Base-by-base conservation (phyloP, 2,329 filamentous ascomycete genomes). In the Epichloe gansuensis region DNA sequence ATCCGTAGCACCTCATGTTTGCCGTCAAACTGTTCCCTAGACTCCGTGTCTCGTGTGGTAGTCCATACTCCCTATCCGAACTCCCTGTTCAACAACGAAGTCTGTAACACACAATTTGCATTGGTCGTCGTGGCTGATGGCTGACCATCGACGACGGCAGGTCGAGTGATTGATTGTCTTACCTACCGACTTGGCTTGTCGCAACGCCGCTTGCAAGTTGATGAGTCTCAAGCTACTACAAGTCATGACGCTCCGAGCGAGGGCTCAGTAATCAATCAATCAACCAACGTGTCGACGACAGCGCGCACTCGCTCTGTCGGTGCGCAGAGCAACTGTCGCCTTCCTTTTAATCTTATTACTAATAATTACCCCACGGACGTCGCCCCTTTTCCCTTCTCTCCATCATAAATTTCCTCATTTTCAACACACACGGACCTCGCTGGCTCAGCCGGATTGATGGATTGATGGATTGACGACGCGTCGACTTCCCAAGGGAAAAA, bases 11-110 rank as follows among this genome's bases (percentile, higher is more conserved):
- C 9, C 31, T 31, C 31, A 31, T 31, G 31, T 31, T 31, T 31
- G 31, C 31, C 31, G 31, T 31, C 28, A 23, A 44, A n/a, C 44
- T 46, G 50, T 48, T 42, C 49, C 48, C 42, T 45, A 45, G 37
- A 8, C 38, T 49, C 42, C 46, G 46, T 56, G 52, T 56, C 54
- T 54, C 48, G 54, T 52, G 38, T 48, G 46, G 46, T 25, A 45
- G 31, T 25, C 46, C 47, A 45, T 8, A 38, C 17, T 21, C 17
- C 17, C 17, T 21, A 21, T 21, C 17, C 17, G 17, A 2, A 21
- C 17, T 21, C 2, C 17, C 17, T 21, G 17, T 23, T 31, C 31
- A 31, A 31, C 31, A 31, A 31, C 31, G 9, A 3, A 21, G 17
- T 21, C 17, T 21, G 2, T 21, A 21, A 21, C 17, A 21, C 17